These are phyloP conservation scores for Lodderomyces pseudojiufengensis DNA, from an alignment of 1,139 yeast genomes.

Conservation along the genomic window DNA sequence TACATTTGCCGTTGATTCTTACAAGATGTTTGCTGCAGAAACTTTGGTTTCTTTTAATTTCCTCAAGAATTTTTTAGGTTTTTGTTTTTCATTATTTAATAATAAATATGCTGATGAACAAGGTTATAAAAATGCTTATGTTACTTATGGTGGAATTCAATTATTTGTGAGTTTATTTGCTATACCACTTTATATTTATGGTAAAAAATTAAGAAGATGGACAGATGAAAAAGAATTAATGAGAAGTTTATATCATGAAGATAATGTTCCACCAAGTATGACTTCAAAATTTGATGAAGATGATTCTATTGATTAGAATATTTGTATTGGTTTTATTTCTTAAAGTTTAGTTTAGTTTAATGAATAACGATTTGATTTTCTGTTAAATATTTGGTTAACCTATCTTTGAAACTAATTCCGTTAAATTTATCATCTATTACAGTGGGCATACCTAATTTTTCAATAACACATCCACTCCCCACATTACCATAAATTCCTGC, in stretches of 20 bases:
- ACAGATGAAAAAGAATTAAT: slow-evolving; percentile 41
- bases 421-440: slow-evolving; percentile 47
- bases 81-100: slow-evolving; percentile 55
- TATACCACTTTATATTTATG: slow-evolving; percentile 54
- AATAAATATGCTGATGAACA: slow-evolving; percentile 38
- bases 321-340: not conserved
- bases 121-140: slow-evolving; percentile 48
- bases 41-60: slow-evolving; percentile 55
- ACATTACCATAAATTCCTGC: slow-evolving; percentile 71
- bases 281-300: slow-evolving; percentile 4
- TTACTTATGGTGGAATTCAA: slow-evolving; percentile 54
- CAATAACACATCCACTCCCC: slow-evolving; percentile 77
- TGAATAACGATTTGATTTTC: slow-evolving; percentile 7
- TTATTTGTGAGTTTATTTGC: slow-evolving; percentile 46
- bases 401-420: slow-evolving; percentile 30
- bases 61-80: slow-evolving; percentile 53
- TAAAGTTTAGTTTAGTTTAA: too few relatives aligned
- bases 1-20: slow-evolving; percentile 57
- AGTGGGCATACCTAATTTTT: slow-evolving; percentile 70
- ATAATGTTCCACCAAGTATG: slow-evolving; percentile 17
- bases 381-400: slow-evolving; percentile 26
- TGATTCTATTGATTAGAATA: not conserved
- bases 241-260: slow-evolving; percentile 29
- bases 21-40: slow-evolving; percentile 58
- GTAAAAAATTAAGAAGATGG: slow-evolving; percentile 51